phyloP scores from a whole-genome alignment of 257 asterid genomes.

The Echium plantagineum region DNA sequence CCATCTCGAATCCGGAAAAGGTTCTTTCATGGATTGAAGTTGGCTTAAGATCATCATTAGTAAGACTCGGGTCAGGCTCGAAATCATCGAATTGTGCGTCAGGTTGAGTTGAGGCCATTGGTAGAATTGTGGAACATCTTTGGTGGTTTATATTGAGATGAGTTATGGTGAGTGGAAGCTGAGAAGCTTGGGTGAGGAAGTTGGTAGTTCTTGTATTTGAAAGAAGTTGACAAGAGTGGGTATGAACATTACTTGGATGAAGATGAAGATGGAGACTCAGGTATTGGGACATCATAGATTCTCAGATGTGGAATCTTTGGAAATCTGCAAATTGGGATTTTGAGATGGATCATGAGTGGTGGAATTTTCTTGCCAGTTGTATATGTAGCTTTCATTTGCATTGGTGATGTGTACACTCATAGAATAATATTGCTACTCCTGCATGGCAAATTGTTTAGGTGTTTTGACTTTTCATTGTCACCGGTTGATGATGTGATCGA shows the following conservation, averaged over 20 bases:
- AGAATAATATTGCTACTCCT: no score
- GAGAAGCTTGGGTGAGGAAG: slow-evolving; percentile 5
- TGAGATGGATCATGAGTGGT: slow-evolving; percentile 24
- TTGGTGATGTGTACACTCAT: not conserved
- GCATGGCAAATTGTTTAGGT: no score
- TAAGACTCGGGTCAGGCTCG: slow-evolving; percentile 50
- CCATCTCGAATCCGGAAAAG: slow-evolving; percentile 68
- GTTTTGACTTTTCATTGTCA: no score
- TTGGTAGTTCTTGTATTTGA: slow-evolving; percentile 12
- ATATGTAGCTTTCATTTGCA: not conserved
- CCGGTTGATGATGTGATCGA: no score
- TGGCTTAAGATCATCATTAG: slow-evolving; percentile 71
- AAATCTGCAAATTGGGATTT: slow-evolving; percentile 3
- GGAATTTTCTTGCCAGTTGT: not conserved
- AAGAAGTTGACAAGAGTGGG: slow-evolving; percentile 6
- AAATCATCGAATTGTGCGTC: slow-evolving; percentile 15
- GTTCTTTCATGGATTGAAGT: slow-evolving; percentile 37
- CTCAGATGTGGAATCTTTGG: slow-evolving; percentile 19
- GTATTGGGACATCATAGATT: slow-evolving; percentile 42
- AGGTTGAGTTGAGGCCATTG: slow-evolving; percentile 24
- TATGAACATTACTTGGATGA: slow-evolving; percentile 22
- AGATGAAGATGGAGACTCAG: slow-evolving; percentile 30
- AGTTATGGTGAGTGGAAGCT: slow-evolving; percentile 2
- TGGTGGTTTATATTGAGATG: not conserved
- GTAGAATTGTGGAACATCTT: slow-evolving; percentile 7